phyloP scores from a whole-genome alignment of 2,329 filamentous ascomycete genomes.

The Cladorrhinum sp. region DNA sequence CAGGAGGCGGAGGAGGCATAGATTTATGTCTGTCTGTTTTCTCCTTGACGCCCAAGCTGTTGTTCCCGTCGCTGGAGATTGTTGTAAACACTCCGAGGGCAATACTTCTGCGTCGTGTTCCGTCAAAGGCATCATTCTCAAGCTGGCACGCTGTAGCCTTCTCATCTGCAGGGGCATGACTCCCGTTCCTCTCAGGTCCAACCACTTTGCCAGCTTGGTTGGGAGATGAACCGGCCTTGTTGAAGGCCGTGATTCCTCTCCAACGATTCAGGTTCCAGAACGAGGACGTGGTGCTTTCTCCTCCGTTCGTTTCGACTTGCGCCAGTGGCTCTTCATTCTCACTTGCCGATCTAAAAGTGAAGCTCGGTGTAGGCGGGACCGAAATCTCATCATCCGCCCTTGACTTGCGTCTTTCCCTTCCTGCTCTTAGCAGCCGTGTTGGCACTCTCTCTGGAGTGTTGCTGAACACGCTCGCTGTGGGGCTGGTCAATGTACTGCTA shows the following conservation, averaged over 20 bases:
- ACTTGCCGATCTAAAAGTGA: constrained; percentile 46
- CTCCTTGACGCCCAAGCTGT: background rate
- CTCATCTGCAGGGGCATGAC: constrained; percentile 8
- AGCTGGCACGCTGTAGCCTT: background rate
- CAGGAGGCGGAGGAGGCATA: background rate
- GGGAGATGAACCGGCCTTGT: constrained; percentile 4
- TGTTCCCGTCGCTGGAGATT: background rate
- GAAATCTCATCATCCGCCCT: constrained; percentile 26
- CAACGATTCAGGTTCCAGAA: constrained; percentile 60
- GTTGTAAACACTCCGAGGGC: background rate
- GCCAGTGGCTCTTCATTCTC: constrained; percentile 35
- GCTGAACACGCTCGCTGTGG: constrained; percentile 36
- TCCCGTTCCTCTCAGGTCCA: constrained; percentile 18
- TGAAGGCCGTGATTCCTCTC: constrained; percentile 42
- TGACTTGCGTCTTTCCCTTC: constrained; percentile 7
- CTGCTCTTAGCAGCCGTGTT: constrained; percentile 23
- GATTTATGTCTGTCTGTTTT: constrained; percentile 5
- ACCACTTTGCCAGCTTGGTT: constrained; percentile 23
- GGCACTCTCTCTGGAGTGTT: constrained; percentile 13
- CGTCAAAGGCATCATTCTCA: background rate
- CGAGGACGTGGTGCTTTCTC: constrained; percentile 37
- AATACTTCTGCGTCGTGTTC: background rate
- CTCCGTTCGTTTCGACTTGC: background rate
- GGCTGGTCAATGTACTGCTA: constrained; percentile 34
- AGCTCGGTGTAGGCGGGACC: constrained; percentile 53